Conservation (phyloP, 108 stramenopile genomes). For the Mediolabrus comicus region DNA sequence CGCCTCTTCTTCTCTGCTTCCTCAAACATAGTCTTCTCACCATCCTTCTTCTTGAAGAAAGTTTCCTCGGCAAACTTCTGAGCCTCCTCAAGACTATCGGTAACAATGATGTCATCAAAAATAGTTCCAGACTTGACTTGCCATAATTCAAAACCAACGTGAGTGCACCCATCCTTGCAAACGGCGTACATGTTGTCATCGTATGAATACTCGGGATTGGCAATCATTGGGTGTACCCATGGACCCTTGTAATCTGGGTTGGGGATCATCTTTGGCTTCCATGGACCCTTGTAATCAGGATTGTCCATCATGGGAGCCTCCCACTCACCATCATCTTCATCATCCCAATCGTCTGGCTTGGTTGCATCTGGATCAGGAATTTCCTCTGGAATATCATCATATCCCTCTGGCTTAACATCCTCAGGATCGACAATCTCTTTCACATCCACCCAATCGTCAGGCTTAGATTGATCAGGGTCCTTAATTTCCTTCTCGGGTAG, state of each 20-base stretch:
- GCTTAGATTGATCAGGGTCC: slow-evolving; percentile 94
- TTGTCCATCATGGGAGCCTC: slow-evolving; percentile 95
- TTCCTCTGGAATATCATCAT: slow-evolving; percentile 89
- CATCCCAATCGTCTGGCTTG: slow-evolving; percentile 99
- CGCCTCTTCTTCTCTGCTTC: slow-evolving; percentile 69
- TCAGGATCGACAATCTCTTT: slow-evolving; percentile 93
- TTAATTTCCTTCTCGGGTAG: slow-evolving; percentile 89
- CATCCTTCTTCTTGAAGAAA: slow-evolving; percentile 96
- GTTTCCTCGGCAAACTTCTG: slow-evolving; percentile 94
- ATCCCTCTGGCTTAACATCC: slow-evolving; percentile 97
- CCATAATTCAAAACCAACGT: slow-evolving; percentile 99
- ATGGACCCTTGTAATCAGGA: slow-evolving; percentile 96
- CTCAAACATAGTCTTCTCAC: slow-evolving; percentile 95
- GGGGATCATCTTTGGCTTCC: slow-evolving; percentile 93
- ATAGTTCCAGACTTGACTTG: slow-evolving; percentile 97
- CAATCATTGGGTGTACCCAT: slow-evolving; percentile 94
- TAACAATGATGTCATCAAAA: slow-evolving; percentile 99
- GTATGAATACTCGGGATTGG: slow-evolving; percentile 95
- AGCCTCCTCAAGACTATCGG: slow-evolving; percentile 96
- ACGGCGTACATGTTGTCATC: slow-evolving; percentile 89
- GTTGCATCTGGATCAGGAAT: slow-evolving; percentile 93
- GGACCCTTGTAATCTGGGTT: slow-evolving; percentile 98
- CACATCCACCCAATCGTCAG: slow-evolving; percentile 97
- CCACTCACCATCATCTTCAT: slow-evolving; percentile 99
- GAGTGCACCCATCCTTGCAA: slow-evolving; percentile 94